Conservation (phyloP, 257 asterid species). For the Nicotiana undulata region DNA sequence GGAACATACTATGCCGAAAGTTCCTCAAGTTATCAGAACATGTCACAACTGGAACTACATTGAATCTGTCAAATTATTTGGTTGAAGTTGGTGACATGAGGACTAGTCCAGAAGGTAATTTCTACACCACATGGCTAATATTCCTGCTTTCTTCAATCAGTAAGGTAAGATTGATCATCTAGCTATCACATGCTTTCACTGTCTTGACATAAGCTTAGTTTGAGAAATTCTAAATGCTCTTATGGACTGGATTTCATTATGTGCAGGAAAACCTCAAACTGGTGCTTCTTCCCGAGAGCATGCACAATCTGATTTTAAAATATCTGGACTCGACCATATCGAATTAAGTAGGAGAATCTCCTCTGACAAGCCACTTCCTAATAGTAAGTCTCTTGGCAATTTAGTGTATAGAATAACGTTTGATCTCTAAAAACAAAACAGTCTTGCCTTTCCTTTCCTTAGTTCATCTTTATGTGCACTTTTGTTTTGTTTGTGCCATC, state of each 20-base stretch:
- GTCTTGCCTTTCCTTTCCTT: not conserved
- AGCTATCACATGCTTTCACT: not conserved
- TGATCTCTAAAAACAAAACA: not conserved
- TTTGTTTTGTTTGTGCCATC: not conserved
- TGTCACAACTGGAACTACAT: constrained; percentile 19
- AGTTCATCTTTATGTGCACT: not conserved
- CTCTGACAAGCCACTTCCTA: not conserved
- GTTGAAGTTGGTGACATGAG: constrained; percentile 23
- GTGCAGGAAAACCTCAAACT: constrained; percentile 9
- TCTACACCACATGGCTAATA: not conserved
- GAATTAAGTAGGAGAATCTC: constrained; percentile 6
- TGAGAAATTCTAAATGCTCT: not conserved
- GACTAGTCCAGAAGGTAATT: constrained; percentile 19
- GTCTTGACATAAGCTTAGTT: not conserved
- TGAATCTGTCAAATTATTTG: constrained; percentile 21
- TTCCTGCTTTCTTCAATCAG: not conserved
- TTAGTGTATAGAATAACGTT: not conserved
- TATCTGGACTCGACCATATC: constrained; percentile 1
- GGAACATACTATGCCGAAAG: constrained; percentile 16
- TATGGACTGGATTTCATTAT: not conserved
- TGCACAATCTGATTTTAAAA: not conserved
- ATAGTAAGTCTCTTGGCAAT: constrained; percentile 3
- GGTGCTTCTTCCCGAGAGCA: constrained; percentile 4
- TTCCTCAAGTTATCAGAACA: constrained; percentile 24
- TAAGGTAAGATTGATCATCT: not conserved